Conservation (phyloP, 371 early-diverging fungal genomes). For the Apophysomyces elegans region DNA sequence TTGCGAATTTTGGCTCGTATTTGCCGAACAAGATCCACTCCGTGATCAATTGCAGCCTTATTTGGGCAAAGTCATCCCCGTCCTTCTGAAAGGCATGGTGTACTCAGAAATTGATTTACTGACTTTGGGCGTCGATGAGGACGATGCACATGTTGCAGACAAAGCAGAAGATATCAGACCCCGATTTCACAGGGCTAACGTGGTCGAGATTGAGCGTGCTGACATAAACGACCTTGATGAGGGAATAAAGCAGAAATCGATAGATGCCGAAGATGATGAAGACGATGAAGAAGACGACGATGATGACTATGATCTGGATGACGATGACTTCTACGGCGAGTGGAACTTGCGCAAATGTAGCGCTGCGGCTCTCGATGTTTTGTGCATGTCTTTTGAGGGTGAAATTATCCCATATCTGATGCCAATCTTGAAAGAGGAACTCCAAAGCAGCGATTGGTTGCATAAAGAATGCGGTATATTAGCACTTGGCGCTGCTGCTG, state of each 20-base stretch:
- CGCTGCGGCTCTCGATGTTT: constrained; percentile 94
- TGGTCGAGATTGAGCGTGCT: constrained; percentile 71
- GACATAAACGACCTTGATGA: constrained; percentile 42
- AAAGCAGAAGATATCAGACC: constrained; percentile 92
- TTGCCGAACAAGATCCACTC: constrained; percentile 89
- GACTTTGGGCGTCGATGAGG: constrained; percentile 78
- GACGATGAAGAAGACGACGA: constrained; percentile 88
- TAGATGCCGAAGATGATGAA: constrained; percentile 43
- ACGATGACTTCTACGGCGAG: constrained; percentile 86
- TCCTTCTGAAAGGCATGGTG: constrained; percentile 92
- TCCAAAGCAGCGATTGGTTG: constrained; percentile 87
- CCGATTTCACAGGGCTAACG: constrained; percentile 84
- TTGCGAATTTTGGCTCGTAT: constrained; percentile 96
- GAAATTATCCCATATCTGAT: constrained; percentile 80
- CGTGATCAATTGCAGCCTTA: constrained; percentile 79
- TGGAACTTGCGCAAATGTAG: constrained; percentile 98
- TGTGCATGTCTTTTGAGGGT: constrained; percentile 85
- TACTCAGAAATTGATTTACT: constrained; percentile 91
- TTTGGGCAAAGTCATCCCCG: constrained; percentile 84
- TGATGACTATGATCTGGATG: constrained; percentile 83
- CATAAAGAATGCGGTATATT: constrained; percentile 93
- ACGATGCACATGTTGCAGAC: constrained; percentile 86
- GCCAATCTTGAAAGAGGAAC: constrained; percentile 83
- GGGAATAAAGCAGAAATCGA: constrained; percentile 31
- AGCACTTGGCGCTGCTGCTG: constrained; percentile 96